Evolutionary conservation across 2,329 filamentous ascomycete species (phyloP).

Genomic region (Coniochaeta prunicola): DNA sequence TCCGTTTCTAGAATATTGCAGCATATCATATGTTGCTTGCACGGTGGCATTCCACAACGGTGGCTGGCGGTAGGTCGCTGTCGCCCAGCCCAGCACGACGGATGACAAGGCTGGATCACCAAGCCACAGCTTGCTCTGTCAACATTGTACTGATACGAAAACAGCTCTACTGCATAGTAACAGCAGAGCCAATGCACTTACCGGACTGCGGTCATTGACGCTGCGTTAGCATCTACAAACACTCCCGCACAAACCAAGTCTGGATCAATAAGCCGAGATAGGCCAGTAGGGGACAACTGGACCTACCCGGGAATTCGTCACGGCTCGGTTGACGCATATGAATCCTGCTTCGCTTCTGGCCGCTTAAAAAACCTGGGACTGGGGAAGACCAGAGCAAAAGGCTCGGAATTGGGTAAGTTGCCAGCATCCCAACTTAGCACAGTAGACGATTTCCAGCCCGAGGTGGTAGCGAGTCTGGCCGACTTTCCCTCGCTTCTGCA

Average conservation of each 20-base stretch:
- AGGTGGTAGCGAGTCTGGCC: not conserved
- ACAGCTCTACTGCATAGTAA: no score
- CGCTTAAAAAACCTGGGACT: not conserved
- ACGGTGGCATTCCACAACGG: not conserved
- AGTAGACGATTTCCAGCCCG: not conserved
- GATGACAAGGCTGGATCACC: not conserved
- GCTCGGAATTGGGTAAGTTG: not conserved
- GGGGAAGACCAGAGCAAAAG: not conserved
- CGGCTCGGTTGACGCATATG: not conserved
- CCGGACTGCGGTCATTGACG: not conserved
- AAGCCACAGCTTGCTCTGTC: not conserved
- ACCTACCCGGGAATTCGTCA: conserved; percentile 1
- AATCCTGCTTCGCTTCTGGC: not conserved
- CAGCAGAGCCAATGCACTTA: no score
- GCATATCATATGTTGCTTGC: not conserved
- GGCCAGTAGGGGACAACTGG: not conserved
- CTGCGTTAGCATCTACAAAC: not conserved
- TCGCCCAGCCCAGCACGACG: not conserved
- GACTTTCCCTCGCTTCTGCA: conserved; percentile 1
- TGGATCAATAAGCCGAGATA: not conserved
- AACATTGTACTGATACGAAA: not conserved
- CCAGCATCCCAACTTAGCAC: not conserved
- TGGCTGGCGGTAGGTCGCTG: not conserved
- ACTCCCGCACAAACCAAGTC: not conserved
- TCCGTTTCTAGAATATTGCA: not conserved